Evolutionary conservation across 2,329 filamentous ascomycete genomes (phyloP).

Genomic region (Venturia pyrina): DNA sequence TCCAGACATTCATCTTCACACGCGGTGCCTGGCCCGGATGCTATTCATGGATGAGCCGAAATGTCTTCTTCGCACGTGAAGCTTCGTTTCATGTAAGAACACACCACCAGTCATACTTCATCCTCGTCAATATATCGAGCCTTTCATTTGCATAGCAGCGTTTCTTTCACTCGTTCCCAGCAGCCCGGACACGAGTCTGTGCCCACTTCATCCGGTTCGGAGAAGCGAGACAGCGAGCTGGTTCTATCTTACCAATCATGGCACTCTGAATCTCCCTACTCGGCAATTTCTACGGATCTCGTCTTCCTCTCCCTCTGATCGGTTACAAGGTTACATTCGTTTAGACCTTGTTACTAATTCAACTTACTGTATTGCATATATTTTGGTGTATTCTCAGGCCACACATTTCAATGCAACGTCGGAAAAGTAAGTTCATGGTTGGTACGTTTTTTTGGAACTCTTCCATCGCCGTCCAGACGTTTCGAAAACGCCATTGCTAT

Average conservation of each 20-base stretch:
- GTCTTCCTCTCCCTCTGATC: neutral
- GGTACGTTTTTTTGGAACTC: neutral
- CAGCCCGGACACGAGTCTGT: neutral
- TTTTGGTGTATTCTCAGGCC: neutral
- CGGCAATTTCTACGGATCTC: neutral
- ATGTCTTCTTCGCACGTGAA: conserved; percentile 2
- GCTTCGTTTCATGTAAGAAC: neutral
- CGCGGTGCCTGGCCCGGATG: neutral
- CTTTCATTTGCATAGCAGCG: neutral
- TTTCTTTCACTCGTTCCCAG: neutral
- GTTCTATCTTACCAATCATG: neutral
- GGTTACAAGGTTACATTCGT: neutral
- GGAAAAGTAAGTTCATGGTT: neutral
- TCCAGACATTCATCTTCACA: neutral
- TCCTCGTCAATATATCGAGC: neutral
- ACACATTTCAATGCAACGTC: neutral
- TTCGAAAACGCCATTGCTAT: neutral
- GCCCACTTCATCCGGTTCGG: neutral
- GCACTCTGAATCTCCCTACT: neutral
- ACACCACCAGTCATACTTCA: neutral
- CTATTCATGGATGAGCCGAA: neutral
- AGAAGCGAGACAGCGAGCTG: neutral
- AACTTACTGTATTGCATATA: neutral
- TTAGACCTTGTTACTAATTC: no score
- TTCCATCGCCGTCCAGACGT: neutral